Base-by-base conservation (phyloP, 2,329 filamentous ascomycete species). In the Claviceps pusilla region DNA sequence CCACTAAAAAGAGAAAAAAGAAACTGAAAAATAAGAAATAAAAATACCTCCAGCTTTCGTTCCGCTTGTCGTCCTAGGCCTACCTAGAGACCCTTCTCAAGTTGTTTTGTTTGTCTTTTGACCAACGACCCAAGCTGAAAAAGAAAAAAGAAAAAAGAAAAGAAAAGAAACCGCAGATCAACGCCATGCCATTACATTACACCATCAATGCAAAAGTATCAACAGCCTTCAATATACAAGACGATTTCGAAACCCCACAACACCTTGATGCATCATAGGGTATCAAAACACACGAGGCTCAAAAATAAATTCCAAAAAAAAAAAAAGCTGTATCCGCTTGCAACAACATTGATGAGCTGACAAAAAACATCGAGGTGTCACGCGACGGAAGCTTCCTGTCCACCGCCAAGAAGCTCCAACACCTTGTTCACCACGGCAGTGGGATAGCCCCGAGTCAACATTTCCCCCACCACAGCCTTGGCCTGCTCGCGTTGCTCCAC, bases 371-470 rank as follows among this genome's bases (percentile, higher is more conserved):
- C 4, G n/a, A 10, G 12, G 9, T 54, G 41, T 59, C 55, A 69
- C 53, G 65, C 62, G 16, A 53, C 54, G 31, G 60, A 43, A 47
- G 64, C 66, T 54, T 73, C 72, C 55, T 75, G 73, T 41, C 37
- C 68, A 56, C 78, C 79, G 47, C 84, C 84, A 43, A 98, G 82
- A 53, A 98, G 79, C 70, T 96, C 93, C 46, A 93, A 76, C 57
- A 97, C 90, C 77, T 96, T 97, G 71, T 86, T 87, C 48, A 90
- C 86, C 14, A 98, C 93, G 5, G 93, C 91, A 58, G 82, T 81
- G 49, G 93, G 93, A 65, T 97, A 98, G 43, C 90, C 90, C 55
- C 93, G 81, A 49, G 82, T 83, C 41, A 96, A 76, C 79, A 96
- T 96, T 76, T 98, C 93, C 54, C 85, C 79, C 29, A 95, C 90